Evolutionary conservation across 2,329 filamentous ascomycete genomes (phyloP), one percentile per base, ranked within the genome.

Genomic region (Verticillium dahliae): DNA sequence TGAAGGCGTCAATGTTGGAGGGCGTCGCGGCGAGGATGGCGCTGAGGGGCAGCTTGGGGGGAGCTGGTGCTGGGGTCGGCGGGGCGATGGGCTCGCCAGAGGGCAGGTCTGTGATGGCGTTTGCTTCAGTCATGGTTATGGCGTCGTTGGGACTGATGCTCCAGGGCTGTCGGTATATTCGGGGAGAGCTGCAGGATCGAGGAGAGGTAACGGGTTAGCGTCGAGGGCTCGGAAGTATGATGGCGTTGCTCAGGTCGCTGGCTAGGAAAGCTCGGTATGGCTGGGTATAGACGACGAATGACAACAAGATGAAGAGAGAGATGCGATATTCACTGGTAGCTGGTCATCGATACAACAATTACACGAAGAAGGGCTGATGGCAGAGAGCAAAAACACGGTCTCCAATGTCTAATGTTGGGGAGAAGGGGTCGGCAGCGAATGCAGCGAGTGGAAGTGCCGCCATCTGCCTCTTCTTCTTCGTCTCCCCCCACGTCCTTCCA

Each of bases 1-100:
- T 73, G 71, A 85, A 83, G 72, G 74, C 77, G 70, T 87, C 84
- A 67, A 78, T 39, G 68, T 75, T 73, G 66, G 75, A 72, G 52
- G 79, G 78, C 15, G 73, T 62, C 14, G 73, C 69, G 56, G 71
- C 67, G 56, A 79, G 65, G 57, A 75, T 67, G 45, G 70, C 68
- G 62, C 60, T 59, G 33, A 72, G 64, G 6, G 69, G 69, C 18
- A 69, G 65, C 15, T 68, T 68, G 13, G 67, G 67, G 4, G 65
- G 69, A 54, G 60, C 56, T 9, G 69, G 64, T n/a, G 66, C 58
- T 11, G 59, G 34, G 4, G 70, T 65, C 14, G 69, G 67, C 18
- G 73, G 73, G 58, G 75, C 67, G 58, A 75, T 66, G 41, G 74
- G 73, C 41, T 75, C 73, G 67, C 72, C 73, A 14, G 73, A 70